Evolutionary conservation across 2,329 filamentous ascomycete genomes (phyloP), one percentile per base, ranked within the genome.

Genomic region (Xylariaceae sp.): DNA sequence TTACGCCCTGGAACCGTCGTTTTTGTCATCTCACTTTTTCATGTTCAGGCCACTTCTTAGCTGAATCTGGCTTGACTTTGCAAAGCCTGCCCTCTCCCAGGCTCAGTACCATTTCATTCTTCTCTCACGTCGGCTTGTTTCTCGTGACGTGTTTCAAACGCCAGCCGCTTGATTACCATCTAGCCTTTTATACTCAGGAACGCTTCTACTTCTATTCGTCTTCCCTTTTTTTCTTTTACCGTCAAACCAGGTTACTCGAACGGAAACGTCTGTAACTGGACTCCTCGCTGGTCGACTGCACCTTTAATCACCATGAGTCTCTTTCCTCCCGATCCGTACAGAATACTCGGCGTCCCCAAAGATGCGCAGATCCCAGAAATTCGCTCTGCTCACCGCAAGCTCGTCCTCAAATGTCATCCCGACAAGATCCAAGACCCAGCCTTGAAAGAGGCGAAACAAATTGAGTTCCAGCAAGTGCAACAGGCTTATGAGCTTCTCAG

Each of bases 391-490:
- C 86, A 96, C 74, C 85, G 88, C 64, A 95, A 95, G 71, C 84
- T 95, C 41, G 89, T 89, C 37, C 81, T 96, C 63, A 90, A 88
- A 71, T 91, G 87, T 68, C 91, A 96, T 64, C 91, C 91, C 35
- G 91, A 96, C 77, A 95, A 96, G 74, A 83, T 95, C 59, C 86
- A 90, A 62, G 83, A 95, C 65, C 84, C 86, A 51, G 76, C 83
- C 12, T 76, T 88, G 65, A 95, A 94, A 72, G 83, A 84, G 56
- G 76, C 83, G 64, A 95, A 91, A 71, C 84, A 88, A 64, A 86
- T 90, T 64, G 86, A 95, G 72, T 99, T 97, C 67, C 91, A 96
- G 72, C 85, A 84, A 69, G 89, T 97, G 35, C 91, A 96, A 71
- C 84, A 91, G 65, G 91, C 94, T 49, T 99, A 96, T 72, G 94